Base-by-base conservation (phyloP, 176 grass and related monocot species). In the Avena eriantha region DNA sequence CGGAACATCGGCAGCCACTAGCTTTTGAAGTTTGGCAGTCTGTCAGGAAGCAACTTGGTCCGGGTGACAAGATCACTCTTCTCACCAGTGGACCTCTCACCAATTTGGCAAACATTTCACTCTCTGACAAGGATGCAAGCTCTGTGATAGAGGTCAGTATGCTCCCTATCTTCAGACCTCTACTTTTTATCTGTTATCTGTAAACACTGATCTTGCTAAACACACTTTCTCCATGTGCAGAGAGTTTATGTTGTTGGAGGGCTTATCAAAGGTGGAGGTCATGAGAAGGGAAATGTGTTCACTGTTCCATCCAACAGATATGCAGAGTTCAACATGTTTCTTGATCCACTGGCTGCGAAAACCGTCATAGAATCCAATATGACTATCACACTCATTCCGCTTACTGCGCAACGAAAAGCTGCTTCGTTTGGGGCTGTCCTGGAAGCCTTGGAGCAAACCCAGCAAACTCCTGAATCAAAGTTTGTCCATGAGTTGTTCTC, bases 261-360 rank as follows among this genome's bases (percentile, higher is more conserved):
- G 48, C 67, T 89, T 61, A 45, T 95, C 57, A 85, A 41, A 57
- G 89, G 88, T 81, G 72, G 45, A 15, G 35, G 50, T 3, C 77
- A 55, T 79, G 87, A 90, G 10, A 90, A 77, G 49, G 94, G 97
- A 77, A 94, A 98, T 77, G 75, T 98, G 72, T 94, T 94, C 79
- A 90, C 87, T 3, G 87, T 98, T 61, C 88, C 79, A 22, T 60
- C 86, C 10, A 98, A 96, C 50, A 86, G 31, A 68, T 91, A 92
- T 47, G 86, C 96, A 12, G 96, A 98, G 65, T 90, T 96, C 49
- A 98, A 96, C 82, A 90, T 96, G 78, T 98, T 93, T 80, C 94
- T 98, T 49, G 97, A 98, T 90, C 97, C 94, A 26, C 23, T 89
- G 79, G 92, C 97, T 41, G 90, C 92, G 10, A 96, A 91, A 77